Conservation (phyloP, 2,329 filamentous ascomycete genomes). For the Aspergillus japonicus region DNA sequence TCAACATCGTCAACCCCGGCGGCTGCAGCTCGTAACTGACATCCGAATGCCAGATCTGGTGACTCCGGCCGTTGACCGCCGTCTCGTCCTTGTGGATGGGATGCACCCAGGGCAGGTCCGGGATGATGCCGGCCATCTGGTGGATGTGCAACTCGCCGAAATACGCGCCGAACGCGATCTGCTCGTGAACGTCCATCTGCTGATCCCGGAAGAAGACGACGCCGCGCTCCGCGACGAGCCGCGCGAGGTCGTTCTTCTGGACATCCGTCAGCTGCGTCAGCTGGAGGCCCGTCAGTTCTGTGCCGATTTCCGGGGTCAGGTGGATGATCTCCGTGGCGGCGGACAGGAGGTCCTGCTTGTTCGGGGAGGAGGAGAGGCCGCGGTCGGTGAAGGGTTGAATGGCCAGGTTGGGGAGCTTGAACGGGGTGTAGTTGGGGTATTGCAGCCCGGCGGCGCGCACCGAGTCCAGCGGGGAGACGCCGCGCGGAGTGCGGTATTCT, state of each 20-base stretch:
- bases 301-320: conserved; percentile 42
- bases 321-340: conserved; percentile 8
- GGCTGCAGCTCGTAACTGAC: conserved; percentile 30
- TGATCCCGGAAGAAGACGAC: conserved; percentile 63
- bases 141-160: conserved; percentile 30
- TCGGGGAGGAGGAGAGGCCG: not conserved
- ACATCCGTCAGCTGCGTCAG: conserved; percentile 48
- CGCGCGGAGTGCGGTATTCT: conserved; percentile 1
- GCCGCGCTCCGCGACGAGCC: conserved; percentile 60
- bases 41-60: conserved; percentile 26
- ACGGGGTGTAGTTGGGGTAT: conserved; percentile 11
- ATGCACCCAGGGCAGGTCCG: conserved; percentile 12
- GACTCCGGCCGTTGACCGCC: not conserved
- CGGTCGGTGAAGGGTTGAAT: conserved; percentile 30
- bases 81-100: conserved; percentile 6
- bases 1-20: conserved; percentile 30
- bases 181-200: conserved; percentile 31
- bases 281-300: conserved; percentile 51
- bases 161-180: conserved; percentile 37
- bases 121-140: conserved; percentile 14
- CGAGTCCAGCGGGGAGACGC: conserved; percentile 1
- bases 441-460: conserved; percentile 5
- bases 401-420: conserved; percentile 35
- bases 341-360: not conserved
- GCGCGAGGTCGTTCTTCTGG: conserved; percentile 58